A percentile compares a stretch with the other conserved stretches of the same genome.
These are phyloP conservation scores for Aristolochia fimbriata DNA, from an alignment of 164 flowering plant genomes.

Conservation along the genomic window DNA sequence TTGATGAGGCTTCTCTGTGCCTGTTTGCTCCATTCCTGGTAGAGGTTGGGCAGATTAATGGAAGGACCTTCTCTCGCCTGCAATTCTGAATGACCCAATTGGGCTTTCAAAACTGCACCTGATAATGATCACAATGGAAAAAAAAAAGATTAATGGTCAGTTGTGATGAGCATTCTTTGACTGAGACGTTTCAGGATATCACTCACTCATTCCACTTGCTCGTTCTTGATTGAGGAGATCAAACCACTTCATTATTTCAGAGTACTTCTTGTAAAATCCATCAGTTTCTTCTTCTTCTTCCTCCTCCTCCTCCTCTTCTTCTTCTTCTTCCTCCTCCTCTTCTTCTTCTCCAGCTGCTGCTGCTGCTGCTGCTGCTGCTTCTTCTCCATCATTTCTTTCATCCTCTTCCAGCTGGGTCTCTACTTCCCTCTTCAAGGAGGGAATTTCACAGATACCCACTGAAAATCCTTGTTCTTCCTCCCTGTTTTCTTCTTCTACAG, in stretches of 20 bases:
- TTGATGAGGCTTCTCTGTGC: constrained; percentile 24
- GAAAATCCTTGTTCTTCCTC: constrained; percentile 2
- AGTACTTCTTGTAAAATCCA: constrained; percentile 26
- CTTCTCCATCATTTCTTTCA: neutral
- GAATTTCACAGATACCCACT: neutral
- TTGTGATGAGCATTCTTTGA: neutral
- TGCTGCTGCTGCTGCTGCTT: neutral
- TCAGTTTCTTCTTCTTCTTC: constrained; percentile 15
- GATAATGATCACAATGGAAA: neutral
- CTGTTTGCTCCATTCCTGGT: constrained; percentile 19
- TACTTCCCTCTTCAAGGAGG: neutral
- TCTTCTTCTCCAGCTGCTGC: constrained; percentile 4
- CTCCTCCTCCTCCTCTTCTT: constrained; percentile 15
- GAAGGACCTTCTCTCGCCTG: constrained; percentile 10
- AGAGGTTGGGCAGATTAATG: constrained; percentile 9
- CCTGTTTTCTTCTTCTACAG: neutral
- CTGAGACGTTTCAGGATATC: no score
- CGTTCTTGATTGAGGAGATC: constrained; percentile 38
- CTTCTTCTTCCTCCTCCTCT: neutral
- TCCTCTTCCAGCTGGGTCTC: neutral
- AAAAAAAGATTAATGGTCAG: neutral
- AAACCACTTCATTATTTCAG: constrained; percentile 41
- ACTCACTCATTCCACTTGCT: constrained; percentile 27
- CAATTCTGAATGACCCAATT: constrained; percentile 15
- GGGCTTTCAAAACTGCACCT: constrained; percentile 26